Evolutionary conservation across 192 early-diverging fungal species (phyloP).

Genomic region (Physocladia obscura): DNA sequence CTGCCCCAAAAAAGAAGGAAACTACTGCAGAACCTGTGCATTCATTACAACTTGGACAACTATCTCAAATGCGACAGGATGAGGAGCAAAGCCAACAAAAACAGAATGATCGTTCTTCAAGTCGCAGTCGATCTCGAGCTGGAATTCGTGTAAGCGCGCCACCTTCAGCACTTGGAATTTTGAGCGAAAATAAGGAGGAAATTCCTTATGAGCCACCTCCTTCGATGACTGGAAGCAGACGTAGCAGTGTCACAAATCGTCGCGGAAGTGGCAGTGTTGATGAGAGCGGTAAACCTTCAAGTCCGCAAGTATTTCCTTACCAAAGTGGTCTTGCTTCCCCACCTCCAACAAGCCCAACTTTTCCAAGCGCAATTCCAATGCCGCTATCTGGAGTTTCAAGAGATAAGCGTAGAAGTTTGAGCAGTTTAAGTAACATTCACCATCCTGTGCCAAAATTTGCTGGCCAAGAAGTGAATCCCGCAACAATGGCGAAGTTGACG

Average conservation of each 20-base stretch:
- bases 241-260: slow-evolving; percentile 15
- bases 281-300: background rate
- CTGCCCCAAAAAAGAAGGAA: background rate
- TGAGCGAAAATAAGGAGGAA: slow-evolving; percentile 16
- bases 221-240: too few species aligned
- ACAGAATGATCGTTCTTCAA: background rate
- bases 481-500: background rate
- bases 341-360: background rate
- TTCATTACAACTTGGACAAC: slow-evolving; percentile 11
- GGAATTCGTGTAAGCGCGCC: too few species aligned
- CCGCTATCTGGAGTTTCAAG: too few species aligned
- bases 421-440: background rate
- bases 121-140: background rate
- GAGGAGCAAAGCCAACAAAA: background rate
- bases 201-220: slow-evolving; percentile 4
- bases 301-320: slow-evolving; percentile 13
- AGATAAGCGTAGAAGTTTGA: too few species aligned
- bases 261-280: slow-evolving; percentile 13
- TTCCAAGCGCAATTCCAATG: too few species aligned
- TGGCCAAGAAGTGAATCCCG: background rate
- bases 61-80: background rate
- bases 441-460: too few species aligned
- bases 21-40: background rate
- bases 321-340: background rate
- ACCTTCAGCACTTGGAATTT: background rate